Evolutionary conservation across 140 eudicot species (phyloP).

Genomic region (Erigeron philadelphicus): DNA sequence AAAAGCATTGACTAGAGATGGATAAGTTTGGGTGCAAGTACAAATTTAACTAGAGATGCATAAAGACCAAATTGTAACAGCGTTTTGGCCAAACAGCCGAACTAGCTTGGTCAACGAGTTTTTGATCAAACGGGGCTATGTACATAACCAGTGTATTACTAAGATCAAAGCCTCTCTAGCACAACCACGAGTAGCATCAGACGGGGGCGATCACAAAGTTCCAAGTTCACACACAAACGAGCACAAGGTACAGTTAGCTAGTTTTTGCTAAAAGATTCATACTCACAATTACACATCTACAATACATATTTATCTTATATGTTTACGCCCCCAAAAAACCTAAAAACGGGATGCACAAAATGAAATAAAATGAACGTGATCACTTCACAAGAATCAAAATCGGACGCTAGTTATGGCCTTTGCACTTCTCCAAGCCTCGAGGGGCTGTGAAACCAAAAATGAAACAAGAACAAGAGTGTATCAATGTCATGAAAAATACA

Average conservation of each 20-base stretch:
- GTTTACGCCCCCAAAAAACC: slow-evolving; percentile 10
- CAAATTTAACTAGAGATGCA: no score
- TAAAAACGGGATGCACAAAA: slow-evolving; percentile 24
- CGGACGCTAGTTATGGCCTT: slow-evolving; percentile 30
- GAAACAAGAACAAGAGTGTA: slow-evolving; percentile 12
- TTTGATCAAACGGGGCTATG: no score
- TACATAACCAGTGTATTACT: background rate
- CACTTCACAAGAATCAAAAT: slow-evolving; percentile 25
- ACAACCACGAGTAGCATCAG: slow-evolving; percentile 10
- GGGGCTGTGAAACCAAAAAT: slow-evolving; percentile 37
- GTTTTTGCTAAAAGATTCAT: slow-evolving; percentile 23
- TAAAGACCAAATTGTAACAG: no score
- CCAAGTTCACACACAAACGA: slow-evolving; percentile 19
- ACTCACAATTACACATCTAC: slow-evolving; percentile 11
- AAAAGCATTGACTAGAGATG: no score
- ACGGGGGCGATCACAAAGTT: background rate
- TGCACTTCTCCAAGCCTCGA: slow-evolving; percentile 47
- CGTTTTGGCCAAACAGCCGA: no score
- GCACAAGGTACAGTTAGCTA: slow-evolving; percentile 21
- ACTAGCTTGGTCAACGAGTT: no score
- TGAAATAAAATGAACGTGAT: slow-evolving; percentile 25
- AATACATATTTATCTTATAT: slow-evolving; percentile 19
- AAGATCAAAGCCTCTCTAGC: slow-evolving; percentile 1
- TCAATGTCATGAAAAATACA: slow-evolving; percentile 1
- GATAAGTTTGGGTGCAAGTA: no score